These are phyloP conservation scores for Mortierella antarctica DNA, from an alignment of 192 early-diverging fungal genomes.

Conservation along the genomic window DNA sequence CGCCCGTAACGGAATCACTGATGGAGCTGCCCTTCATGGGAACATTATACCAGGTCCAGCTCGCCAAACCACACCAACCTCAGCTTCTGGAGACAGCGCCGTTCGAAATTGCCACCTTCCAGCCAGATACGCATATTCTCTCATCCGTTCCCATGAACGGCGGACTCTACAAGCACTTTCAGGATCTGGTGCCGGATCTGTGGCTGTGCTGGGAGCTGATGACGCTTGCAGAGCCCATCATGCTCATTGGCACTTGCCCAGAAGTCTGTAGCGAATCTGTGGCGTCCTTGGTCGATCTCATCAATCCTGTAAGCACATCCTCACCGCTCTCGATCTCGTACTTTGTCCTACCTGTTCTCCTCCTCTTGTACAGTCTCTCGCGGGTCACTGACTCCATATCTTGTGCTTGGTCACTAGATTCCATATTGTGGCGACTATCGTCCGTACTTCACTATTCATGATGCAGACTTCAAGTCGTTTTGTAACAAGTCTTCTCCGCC, in stretches of 20 bases:
- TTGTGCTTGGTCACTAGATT: conserved; percentile 60
- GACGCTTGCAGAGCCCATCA: conserved; percentile 88
- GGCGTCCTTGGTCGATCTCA: conserved; percentile 85
- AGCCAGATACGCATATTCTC: conserved; percentile 78
- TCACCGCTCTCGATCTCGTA: neutral
- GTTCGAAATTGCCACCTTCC: conserved; percentile 73
- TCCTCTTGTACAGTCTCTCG: no score
- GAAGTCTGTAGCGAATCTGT: conserved; percentile 88
- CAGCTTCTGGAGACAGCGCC: conserved; percentile 79
- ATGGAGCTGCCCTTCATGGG: conserved; percentile 82
- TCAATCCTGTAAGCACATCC: conserved; percentile 80
- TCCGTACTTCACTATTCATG: conserved; percentile 98
- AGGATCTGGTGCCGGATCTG: conserved; percentile 79
- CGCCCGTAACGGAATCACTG: conserved; percentile 71
- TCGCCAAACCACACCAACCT: conserved; percentile 71
- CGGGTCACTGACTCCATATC: neutral
- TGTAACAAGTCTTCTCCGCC: conserved; percentile 74
- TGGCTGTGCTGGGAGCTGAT: conserved; percentile 97
- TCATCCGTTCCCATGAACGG: conserved; percentile 68
- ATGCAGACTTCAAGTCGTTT: conserved; percentile 87
- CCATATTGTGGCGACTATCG: conserved; percentile 96
- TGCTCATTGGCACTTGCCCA: conserved; percentile 91
- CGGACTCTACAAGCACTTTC: conserved; percentile 82
- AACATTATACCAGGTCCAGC: conserved; percentile 72
- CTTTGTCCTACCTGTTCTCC: no score